phyloP scores from a whole-genome alignment of 129 eudicot genomes.

The Deinandra increscens region DNA sequence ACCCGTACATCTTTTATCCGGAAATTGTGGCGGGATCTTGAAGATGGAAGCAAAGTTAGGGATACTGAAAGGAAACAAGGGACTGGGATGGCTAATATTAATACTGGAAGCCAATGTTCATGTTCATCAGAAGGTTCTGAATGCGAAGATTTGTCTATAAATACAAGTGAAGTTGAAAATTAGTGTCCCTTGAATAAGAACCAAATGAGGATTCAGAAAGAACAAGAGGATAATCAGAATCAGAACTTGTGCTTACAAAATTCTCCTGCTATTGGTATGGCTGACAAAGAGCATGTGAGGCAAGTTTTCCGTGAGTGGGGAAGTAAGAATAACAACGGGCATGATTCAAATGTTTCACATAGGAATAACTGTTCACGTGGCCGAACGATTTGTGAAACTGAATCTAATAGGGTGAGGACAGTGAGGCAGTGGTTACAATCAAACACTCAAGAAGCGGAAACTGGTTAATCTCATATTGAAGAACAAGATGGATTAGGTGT shows the following conservation, averaged over 20 bases:
- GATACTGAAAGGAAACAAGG: conserved; percentile 34
- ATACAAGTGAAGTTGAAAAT: conserved; percentile 41
- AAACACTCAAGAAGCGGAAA: conserved; percentile 46
- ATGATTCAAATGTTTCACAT: conserved; percentile 26
- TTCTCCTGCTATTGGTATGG: conserved; percentile 53
- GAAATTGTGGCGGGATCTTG: conserved; percentile 87
- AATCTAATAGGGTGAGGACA: conserved; percentile 59
- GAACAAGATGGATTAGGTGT: conserved; percentile 47
- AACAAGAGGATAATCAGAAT: conserved; percentile 43
- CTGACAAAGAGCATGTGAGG: conserved; percentile 71
- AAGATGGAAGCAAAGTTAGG: conserved; percentile 49
- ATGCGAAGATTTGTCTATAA: conserved; percentile 33
- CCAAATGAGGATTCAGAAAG: conserved; percentile 31
- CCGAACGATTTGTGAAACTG: conserved; percentile 49
- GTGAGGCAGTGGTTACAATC: conserved; percentile 68
- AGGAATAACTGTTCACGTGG: conserved; percentile 38
- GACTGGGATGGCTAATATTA: conserved; percentile 16
- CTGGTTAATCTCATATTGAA: conserved; percentile 33
- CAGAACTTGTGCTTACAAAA: conserved; percentile 43
- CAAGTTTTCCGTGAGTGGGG: conserved; percentile 79
- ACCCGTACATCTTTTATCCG: conserved; percentile 61
- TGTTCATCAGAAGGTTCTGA: conserved; percentile 29
- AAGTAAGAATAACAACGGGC: conserved; percentile 40
- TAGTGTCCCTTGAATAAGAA: conserved; percentile 33
- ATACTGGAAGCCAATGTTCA: conserved; percentile 21